Percentiles rank a stretch among this genome's conserved stretches.
These are phyloP conservation scores for Trichosporon sp. DNA, from an alignment of 1,284 basidiomycete genomes.

Conservation along the genomic window DNA sequence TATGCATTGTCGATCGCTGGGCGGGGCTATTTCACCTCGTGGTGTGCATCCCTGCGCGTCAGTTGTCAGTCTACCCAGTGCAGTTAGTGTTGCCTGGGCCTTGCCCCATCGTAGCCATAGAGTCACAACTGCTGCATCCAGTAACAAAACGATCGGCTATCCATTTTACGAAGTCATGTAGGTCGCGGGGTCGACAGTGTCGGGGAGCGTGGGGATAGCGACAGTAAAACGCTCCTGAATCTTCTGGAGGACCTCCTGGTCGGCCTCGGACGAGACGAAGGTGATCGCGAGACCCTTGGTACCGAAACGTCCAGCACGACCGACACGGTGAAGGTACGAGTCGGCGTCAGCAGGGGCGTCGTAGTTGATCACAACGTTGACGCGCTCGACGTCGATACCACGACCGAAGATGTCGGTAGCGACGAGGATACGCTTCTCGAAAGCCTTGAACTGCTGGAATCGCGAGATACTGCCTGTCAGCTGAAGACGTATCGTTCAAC, in stretches of 20 bases:
- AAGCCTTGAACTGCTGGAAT: conserved; percentile 99
- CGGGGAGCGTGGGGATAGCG: conserved; percentile 56
- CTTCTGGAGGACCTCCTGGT: conserved; percentile 80
- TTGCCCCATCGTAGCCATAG: not conserved
- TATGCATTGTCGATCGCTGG: not conserved
- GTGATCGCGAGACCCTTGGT: conserved; percentile 99
- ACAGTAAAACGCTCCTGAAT: conserved; percentile 58
- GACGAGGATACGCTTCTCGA: conserved; percentile 98
- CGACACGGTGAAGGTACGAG: conserved; percentile 97
- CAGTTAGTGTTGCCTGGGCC: not conserved
- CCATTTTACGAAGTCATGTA: conserved; percentile 51
- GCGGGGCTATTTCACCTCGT: not conserved
- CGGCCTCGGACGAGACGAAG: conserved; percentile 87
- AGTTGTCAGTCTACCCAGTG: not conserved
- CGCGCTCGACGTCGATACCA: conserved; percentile 96
- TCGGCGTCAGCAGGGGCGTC: conserved; percentile 97
- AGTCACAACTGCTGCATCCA: conserved; percentile 19
- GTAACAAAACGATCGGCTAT: conserved; percentile 1
- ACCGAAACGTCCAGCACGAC: conserved; percentile 98
- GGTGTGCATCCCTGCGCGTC: too few relatives aligned
- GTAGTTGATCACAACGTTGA: conserved; percentile 95
- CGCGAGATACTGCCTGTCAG: conserved; percentile 71
- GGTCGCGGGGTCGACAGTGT: conserved; percentile 53
- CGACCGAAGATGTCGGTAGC: conserved; percentile 97
- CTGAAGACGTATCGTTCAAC: conserved; percentile 43